Base-by-base conservation (phyloP, 2,329 filamentous ascomycete genomes). In the Colletotrichum agaves region DNA sequence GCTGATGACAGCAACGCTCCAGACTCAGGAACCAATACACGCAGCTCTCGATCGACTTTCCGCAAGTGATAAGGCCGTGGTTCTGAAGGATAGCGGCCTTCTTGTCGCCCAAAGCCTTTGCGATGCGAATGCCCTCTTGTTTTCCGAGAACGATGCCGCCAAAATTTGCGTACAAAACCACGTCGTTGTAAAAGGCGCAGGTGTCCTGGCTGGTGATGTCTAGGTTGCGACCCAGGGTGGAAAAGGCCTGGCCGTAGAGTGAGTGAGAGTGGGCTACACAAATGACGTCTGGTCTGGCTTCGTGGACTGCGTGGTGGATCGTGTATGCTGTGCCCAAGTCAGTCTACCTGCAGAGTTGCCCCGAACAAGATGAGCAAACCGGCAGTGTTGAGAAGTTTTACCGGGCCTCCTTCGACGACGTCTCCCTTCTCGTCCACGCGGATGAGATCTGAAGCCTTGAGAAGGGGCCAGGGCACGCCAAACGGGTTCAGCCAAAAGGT, bases 401-500 rank as follows among this genome's bases (percentile, higher is more conserved):
- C 53, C 8, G 64, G 61, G 0, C 89, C 90, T 3, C 90, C 89
- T 11, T 87, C 89, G 35, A 92, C 85, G 23, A 92, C 84, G 23
- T 87, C 78, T 2, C 90, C 90, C 0, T 84, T 75, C 57, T 87
- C 82, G 71, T 90, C 83, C 1, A 92, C 89, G 15, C 85, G 86
- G 61, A 92, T 91, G n/a, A 93, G 82, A 70, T 92, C 89, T 0
- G 87, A 89, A 0, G 84, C 83, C 63, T 87, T 90, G 47, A 92
- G 86, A 61, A 88, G 80, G 8, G 85, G 85, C 77, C 90, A 91
- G 3, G 87, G 83, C 2, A 87, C 82, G 10, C 88, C 88, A 63
- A 91, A 89, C 0, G 89, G 89, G 71, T 91, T 91, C 4, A 91
- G 87, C 89, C 88, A 91, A 78, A 91, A 90, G 0, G 84, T 87